A percentile compares a stretch with the other conserved stretches of the same genome.
These are phyloP conservation scores for Chaetothyriales sp. DNA, from an alignment of 2,329 filamentous ascomycete genomes.

Conservation along the genomic window DNA sequence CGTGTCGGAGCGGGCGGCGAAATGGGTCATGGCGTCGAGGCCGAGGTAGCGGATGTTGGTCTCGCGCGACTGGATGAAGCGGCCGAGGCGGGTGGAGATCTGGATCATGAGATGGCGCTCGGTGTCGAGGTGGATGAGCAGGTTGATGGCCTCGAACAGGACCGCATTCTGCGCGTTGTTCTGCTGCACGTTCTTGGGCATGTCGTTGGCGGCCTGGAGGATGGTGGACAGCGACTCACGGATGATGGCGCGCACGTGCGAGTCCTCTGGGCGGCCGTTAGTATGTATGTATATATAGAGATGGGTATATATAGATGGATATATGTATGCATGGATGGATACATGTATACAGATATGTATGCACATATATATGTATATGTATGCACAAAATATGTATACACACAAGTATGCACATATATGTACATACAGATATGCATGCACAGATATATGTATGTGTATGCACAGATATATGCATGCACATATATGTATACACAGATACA, in stretches of 20 bases:
- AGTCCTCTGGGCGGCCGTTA: conserved; percentile 53
- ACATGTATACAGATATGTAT: no score
- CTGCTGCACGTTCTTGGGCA: conserved; percentile 96
- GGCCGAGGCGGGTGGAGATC: conserved; percentile 77
- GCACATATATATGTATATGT: no score
- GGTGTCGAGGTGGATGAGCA: conserved; percentile 93
- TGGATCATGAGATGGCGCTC: conserved; percentile 92
- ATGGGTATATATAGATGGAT: no score
- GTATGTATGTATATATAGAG: not conserved
- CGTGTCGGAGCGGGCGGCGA: conserved; percentile 84
- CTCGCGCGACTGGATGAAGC: conserved; percentile 92
- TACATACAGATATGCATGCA: no score
- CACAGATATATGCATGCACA: no score
- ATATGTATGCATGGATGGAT: no score
- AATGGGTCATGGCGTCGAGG: conserved; percentile 93
- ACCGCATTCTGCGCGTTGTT: conserved; percentile 98
- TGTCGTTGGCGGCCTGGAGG: conserved; percentile 78
- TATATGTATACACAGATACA: no score
- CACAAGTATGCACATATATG: no score
- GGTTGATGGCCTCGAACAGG: conserved; percentile 93
- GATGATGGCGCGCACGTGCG: conserved; percentile 79
- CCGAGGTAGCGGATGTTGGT: conserved; percentile 96
- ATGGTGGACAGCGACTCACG: conserved; percentile 84
- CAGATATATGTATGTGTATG: no score
- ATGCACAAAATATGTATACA: no score